Evolutionary conservation across 2,329 filamentous ascomycete genomes (phyloP), one percentile per base, ranked within the genome.

Genomic region (Neopestalotiopsis clavispora): DNA sequence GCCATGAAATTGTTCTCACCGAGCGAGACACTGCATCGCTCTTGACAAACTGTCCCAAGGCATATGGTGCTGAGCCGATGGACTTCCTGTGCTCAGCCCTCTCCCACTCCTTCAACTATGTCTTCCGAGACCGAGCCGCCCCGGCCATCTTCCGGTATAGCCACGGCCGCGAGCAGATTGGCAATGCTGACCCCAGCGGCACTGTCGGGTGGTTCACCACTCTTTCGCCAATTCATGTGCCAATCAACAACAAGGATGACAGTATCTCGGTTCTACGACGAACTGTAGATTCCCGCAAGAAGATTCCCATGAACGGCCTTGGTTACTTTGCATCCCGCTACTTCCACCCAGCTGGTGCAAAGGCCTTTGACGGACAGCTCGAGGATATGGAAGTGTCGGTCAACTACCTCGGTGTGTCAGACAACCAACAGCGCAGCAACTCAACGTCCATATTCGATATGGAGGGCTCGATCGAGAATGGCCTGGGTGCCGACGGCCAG

Each of bases 121-220:
- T 67, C 4, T 84, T 85, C 67, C 52, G 60, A 0, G 77, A 80
- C 57, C 77, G 81, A 1, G 20, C 70, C 0, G 28, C 75, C 0
- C 82, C 82, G 1, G 71, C 76, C 2, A 71, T 84, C 2, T 84
- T 81, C 72, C 78, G 76, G 45, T 82, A 84, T 66, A 77, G 79
- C 0, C 83, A 84, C 28, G 83, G 83, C 1, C 77, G 83, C 4
- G 82, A 84, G 57, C 69, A 77, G 1, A 78, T 77, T 73, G 74
- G 76, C 23, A 45, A 72, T 2, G 42, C 61, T 12, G 80, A 84
- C 60, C 71, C 81, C 0, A 81, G 81, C 0, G 70, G 75, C 1
- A 84, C 81, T 0, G 79, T 84, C 0, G 83, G 83, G 4, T 85
- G 83, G 83, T 84, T 84, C 67, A 84, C 83, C 1, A 81, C 81